Base-by-base conservation (phyloP, 768 basidiomycete genomes). In the Russula brevipes region DNA sequence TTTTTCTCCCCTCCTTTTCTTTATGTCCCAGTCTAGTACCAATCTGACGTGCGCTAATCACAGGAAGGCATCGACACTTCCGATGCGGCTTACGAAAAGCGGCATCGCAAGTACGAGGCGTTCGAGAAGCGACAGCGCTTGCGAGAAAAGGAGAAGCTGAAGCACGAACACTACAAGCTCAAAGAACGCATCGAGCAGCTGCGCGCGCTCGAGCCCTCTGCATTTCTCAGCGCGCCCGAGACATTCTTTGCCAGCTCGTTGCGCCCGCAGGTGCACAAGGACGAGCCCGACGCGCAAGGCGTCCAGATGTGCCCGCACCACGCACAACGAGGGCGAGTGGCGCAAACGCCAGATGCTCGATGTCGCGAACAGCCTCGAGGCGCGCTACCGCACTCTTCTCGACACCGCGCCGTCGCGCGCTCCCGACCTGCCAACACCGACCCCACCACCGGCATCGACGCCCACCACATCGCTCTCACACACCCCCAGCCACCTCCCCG, bases 91-190 rank as follows among this genome's bases (percentile, higher is more conserved):
- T 96, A 94, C 71, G 83, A 89, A 73, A 86, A 85, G 66, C 83
- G 91, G 49, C 93, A 96, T 74, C 82, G 85, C 56, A 92, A 90
- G 71, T 94, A 90, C 73, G 92, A 94, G 72, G 82, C 81, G 14
- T 88, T 90, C 63, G 94, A 95, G 74, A 91, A 91, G 72, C 83
- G 91, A 8, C 85, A 87, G 70, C 87, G 92, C 4, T 76, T 90
- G 39, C 84, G 92, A 59, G 93, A 95, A 75, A 92, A 92, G 74
- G 93, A 96, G 75, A 93, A 93, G 72, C 82, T 95, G 59, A 88
- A 89, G 74, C 88, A 93, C 67, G 92, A 94, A 70, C 91, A 93
- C 68, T 93, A 94, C 76, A 92, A 93, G 72, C 84, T 96, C 70
- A 88, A 89, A 73, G 88, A 93, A 70, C 85, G 93, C 41, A 88